phyloP scores from a whole-genome alignment of 2,329 filamentous ascomycete species.

The Hymenoscyphus fructigenus region DNA sequence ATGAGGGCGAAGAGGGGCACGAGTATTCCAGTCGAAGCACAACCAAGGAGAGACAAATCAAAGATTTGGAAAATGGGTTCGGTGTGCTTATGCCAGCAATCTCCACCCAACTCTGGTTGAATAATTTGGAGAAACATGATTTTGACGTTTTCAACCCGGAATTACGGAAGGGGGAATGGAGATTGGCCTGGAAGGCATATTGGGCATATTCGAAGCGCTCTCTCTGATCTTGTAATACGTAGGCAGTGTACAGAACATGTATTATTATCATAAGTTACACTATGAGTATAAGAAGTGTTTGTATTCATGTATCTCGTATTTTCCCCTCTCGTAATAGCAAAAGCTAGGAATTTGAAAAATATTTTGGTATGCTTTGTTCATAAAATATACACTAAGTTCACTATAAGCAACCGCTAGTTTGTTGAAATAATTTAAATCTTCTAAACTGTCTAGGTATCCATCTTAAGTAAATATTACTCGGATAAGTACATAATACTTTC shows the following conservation, averaged over 20 bases:
- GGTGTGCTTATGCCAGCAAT: slow-evolving; percentile 79
- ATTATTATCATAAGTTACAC: background rate
- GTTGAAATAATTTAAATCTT: too few species aligned
- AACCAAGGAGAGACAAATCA: slow-evolving; percentile 40
- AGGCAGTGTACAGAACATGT: background rate
- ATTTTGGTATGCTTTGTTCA: too few species aligned
- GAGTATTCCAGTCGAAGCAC: slow-evolving; percentile 43
- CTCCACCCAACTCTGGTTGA: slow-evolving; percentile 74
- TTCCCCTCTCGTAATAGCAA: too few species aligned
- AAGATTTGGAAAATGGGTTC: slow-evolving; percentile 67
- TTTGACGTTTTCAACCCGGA: slow-evolving; percentile 77
- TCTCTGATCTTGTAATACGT: slow-evolving; percentile 39
- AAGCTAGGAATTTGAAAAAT: too few species aligned
- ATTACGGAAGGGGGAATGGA: slow-evolving; percentile 72
- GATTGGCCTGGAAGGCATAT: slow-evolving; percentile 74
- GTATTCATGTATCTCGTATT: too few species aligned
- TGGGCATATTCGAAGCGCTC: slow-evolving; percentile 56
- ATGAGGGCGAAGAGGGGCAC: slow-evolving; percentile 73
- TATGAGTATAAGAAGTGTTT: too few species aligned
- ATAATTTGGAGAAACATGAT: slow-evolving; percentile 73
- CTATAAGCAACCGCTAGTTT: too few species aligned
- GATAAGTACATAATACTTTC: too few species aligned
- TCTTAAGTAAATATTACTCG: too few species aligned
- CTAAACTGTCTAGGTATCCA: too few species aligned
- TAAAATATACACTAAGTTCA: too few species aligned